Conservation (phyloP, 164 flowering plant species). For the Litsea cubeba region DNA sequence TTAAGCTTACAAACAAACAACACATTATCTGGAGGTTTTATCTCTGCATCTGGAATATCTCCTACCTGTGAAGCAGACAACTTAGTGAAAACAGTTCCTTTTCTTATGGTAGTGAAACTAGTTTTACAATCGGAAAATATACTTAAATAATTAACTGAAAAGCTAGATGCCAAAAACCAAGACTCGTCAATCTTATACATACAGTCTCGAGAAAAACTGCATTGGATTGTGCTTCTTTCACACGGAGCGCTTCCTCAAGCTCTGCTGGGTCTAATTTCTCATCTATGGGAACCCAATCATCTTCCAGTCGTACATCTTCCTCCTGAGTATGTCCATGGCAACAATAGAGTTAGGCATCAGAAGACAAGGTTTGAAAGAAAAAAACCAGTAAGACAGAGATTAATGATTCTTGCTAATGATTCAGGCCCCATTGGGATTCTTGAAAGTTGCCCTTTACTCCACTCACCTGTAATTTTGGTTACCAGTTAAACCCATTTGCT, state of each 20-base stretch:
- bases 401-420: background rate
- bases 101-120: too few species aligned
- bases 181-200: conserved; percentile 19
- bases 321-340: conserved; percentile 1
- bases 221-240: conserved; percentile 81
- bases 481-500: too few species aligned
- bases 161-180: background rate
- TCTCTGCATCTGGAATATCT: conserved; percentile 95
- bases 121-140: background rate
- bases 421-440: background rate
- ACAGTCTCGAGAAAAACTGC: conserved; percentile 94
- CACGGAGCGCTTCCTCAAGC: conserved; percentile 73
- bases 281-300: conserved; percentile 98
- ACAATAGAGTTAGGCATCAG: background rate
- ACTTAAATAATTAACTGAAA: background rate
- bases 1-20: conserved; percentile 93
- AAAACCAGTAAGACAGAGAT: background rate
- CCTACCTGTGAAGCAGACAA: conserved; percentile 59
- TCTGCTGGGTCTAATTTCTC: conserved; percentile 57
- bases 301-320: conserved; percentile 67
- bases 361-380: background rate
- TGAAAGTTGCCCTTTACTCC: background rate
- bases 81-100: background rate
- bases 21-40: conserved; percentile 92
- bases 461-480: too few species aligned